Evolutionary conservation across 2,329 filamentous ascomycete genomes (phyloP), one percentile per base, ranked within the genome.

Genomic region (Parafenestella ontariensis): DNA sequence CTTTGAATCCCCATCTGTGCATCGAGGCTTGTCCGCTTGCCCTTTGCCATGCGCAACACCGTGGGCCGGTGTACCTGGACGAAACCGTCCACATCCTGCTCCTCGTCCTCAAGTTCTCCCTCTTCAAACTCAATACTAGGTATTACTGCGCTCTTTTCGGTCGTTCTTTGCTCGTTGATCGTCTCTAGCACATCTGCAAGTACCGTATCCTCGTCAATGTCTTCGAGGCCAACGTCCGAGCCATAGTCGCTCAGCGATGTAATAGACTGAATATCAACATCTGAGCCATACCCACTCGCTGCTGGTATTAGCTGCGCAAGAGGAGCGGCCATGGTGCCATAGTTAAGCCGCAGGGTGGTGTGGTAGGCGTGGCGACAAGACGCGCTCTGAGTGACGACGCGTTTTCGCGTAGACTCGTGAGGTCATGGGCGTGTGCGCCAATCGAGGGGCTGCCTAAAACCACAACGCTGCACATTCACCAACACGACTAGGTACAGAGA

Each of bases 201-300:
- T 33, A 60, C 74, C 42, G 79, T 78, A 58, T 85, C 81, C 74
- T 87, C 84, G 65, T 87, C 84, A 60, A 87, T 81, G 10, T 80
- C 77, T 23, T 64, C 57, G 6, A 54, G 28, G 17, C 83, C 81
- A 61, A 88, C 83, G 54, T 89, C 87, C 2, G 85, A 87, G 55
- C 86, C 87, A 81, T 89, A 89, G 63, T 89, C 86, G 71, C 84
- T 87, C 54, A 56, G 49, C n/a, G 63, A 50, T 33, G 58, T 34
- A 26, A 62, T 23, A 20, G 61, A 64, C 59, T 85, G 82, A 3
- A 79, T 72, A 7, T 83, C 81, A 61, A 88, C 81, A 56, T 89
- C 86, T 5, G 84, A 86, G 56, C 85, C 87, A 80, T 88, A 89
- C 61, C 88, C 85, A 71, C 83, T 87, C 15, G 43, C 49, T 29